Base-by-base conservation (phyloP, 2,329 filamentous ascomycete species). In the Triangularia verruculosa region DNA sequence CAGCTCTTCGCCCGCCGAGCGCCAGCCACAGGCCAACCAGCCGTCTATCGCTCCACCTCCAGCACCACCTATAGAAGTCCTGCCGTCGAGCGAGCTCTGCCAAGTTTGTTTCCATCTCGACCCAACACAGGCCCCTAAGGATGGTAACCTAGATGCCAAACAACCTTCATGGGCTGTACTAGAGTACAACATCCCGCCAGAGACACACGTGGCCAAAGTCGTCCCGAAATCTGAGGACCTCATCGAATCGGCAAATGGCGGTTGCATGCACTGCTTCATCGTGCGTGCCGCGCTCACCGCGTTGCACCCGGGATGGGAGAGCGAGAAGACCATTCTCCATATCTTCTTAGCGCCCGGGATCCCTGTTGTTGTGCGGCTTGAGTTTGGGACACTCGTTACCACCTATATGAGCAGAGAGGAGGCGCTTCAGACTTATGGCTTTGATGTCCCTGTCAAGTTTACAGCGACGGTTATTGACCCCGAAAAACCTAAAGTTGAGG, bases 291-390 rank as follows among this genome's bases (percentile, higher is more conserved):
- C 62, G 1, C 30, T 64, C 12, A 32, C 34, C n/a, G 62, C 54
- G 1, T n/a, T 61, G 3, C n/a, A 54, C 8, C 53, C 58, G 1
- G 59, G 54, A 2, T 64, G 62, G 62, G 59, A 61, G 43, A 34
- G 13, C 1, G 58, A 61, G 32, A 51, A 61, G 53, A 27, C 58
- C 13, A 34, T 58, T 24, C 15, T 64, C 5, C 24, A 39, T 20
- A 15, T 64, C 12, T 64, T 59, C 22, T 47, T 64, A n/a, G 62
- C 62, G 22, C 54, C 59, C 5, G 55, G 59, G n/a, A n/a, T n/a
- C n/a, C n/a, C n/a, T n/a, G n/a, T n/a, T n/a, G 53, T 64, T 0
- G 62, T 61, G 34, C 57, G 52, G 4, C 15, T 64, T 3, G 24
- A 61, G 11, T 55, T 61, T 58, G 59, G 59, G 6, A 25, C 17